Evolutionary conservation across 768 basidiomycete species (phyloP).

Genomic region (Leccinellum luteum): DNA sequence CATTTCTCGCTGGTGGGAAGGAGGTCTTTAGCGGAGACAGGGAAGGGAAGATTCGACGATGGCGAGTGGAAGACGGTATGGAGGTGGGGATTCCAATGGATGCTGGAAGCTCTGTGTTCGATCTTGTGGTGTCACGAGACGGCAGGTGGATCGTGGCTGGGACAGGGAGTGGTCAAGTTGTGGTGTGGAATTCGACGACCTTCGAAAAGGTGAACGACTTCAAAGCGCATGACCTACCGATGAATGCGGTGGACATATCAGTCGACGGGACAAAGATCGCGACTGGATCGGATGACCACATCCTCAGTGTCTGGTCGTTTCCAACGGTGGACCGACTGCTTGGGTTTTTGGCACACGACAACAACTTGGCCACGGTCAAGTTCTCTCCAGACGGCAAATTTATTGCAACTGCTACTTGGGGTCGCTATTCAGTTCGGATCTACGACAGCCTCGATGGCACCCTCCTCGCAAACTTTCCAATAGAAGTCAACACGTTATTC

Average conservation of each 20-base stretch:
- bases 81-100: too few species aligned
- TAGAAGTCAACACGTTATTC: background rate
- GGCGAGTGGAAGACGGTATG: too few species aligned
- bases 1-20: too few species aligned
- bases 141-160: too few species aligned
- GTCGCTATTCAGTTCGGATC: background rate
- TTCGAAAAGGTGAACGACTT: background rate
- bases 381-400: background rate
- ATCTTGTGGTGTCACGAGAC: background rate
- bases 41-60: too few species aligned
- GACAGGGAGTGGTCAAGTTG: background rate
- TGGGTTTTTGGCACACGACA: too few species aligned
- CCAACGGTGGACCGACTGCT: too few species aligned
- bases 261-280: background rate
- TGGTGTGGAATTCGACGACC: background rate
- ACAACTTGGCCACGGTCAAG: background rate
- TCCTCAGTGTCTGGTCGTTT: background rate
- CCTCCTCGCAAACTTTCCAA: background rate
- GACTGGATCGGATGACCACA: background rate
- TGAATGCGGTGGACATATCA: background rate
- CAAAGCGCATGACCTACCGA: background rate
- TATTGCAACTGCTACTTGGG: background rate
- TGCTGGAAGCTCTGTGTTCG: background rate
- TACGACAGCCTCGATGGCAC: background rate
- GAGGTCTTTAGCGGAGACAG: too few species aligned